phyloP scores from a whole-genome alignment of 257 asterid genomes.

The Rubia yunnanensis region DNA sequence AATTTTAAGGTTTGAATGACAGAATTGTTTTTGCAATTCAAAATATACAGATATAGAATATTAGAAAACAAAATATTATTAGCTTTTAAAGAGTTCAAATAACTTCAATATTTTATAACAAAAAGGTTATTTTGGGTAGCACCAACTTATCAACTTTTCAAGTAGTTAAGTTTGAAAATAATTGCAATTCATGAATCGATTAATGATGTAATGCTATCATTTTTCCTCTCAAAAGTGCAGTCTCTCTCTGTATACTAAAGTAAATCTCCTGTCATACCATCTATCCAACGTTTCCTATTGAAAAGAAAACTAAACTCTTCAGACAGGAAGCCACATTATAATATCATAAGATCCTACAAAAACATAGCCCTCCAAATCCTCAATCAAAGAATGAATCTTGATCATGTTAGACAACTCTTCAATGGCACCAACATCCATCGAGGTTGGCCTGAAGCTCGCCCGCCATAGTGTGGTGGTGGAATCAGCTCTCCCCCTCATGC shows the following conservation, averaged over 20 bases:
- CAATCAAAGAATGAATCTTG: slow-evolving; percentile 11
- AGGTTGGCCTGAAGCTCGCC: neutral
- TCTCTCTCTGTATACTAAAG: neutral
- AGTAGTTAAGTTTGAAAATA: no score
- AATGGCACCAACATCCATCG: neutral
- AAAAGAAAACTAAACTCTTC: neutral
- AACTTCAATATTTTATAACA: no score
- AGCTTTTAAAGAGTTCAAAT: no score
- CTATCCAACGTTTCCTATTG: slow-evolving; percentile 2
- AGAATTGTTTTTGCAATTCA: no score
- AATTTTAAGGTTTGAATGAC: no score
- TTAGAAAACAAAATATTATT: no score
- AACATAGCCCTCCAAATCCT: slow-evolving; percentile 13
- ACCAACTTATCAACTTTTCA: no score
- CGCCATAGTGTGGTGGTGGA: neutral
- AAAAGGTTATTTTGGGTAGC: no score
- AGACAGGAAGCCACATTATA: neutral
- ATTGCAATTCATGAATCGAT: neutral
- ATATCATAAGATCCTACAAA: slow-evolving; percentile 12
- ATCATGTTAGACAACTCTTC: slow-evolving; percentile 5
- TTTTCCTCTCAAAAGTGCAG: neutral
- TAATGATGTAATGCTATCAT: neutral
- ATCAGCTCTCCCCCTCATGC: slow-evolving; percentile 27
- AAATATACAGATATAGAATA: no score
- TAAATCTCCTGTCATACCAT: neutral